Base-by-base conservation (phyloP, 106 monocot species). In the Triglochin maritima region DNA sequence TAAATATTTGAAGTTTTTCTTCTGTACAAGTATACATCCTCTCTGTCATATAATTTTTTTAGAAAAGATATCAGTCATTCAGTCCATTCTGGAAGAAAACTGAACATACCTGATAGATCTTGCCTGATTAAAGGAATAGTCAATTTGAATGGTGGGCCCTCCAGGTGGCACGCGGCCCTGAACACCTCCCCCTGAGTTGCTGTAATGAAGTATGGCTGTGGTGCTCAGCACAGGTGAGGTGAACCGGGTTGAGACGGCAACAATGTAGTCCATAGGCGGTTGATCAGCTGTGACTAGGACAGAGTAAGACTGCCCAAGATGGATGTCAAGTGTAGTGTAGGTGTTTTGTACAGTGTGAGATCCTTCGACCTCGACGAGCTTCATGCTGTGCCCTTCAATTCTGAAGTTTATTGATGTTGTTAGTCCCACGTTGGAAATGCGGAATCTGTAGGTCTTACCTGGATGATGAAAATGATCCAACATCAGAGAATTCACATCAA, bases 401-500 rank as follows among this genome's bases (percentile, higher is more conserved):
- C 81, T 63, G 60, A 81, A 60, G 65, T 81, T 81, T 8, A 81
- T 53, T 12, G 61, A 81, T 41, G 48, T 57, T 0, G 65, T 52
- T 47, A 81, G 64, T 2, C 81, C 81, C 47, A 81, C 77, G 50
- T 81, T 81, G 4, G 77, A 77, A 69, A 81, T 72, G 42, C 81
- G 17, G 46, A 81, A 81, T 15, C 77, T 63, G 69, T 81, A 81
- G 15, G 81, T 81, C 51, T 81, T 81, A 17, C 81, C 80, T 80
- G 58, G 47, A 70, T 49, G 50, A 48, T 46, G 6, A n/a, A 58
- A 60, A 4, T 13, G 4, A 62, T 16, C 13, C 42, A 14, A 55
- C 9, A 64, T 3, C 70, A 71, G 15, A 17, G 29, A 50, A 66
- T 15, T 5, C 59, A 16, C 47, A 14, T 42, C 4, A 50, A 65